Evolutionary conservation across 2,329 filamentous ascomycete species (phyloP).

Genomic region (Aspergillus sp.): DNA sequence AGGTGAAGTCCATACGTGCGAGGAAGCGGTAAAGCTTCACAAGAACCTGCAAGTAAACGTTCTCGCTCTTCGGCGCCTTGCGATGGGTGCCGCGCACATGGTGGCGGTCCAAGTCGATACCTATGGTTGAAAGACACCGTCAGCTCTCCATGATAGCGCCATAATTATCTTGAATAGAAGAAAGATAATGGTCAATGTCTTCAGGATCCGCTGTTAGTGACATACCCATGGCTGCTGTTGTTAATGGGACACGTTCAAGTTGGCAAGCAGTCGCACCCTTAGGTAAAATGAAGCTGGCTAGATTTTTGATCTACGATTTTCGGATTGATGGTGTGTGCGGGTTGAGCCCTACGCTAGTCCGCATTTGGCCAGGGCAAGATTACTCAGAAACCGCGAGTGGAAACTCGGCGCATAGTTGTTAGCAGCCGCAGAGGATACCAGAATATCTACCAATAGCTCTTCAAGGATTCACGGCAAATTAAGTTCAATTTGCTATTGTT

Average conservation of each 20-base stretch:
- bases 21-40: slow-evolving; percentile 98
- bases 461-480: too few species aligned
- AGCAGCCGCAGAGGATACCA: too few species aligned
- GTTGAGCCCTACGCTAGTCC: slow-evolving; percentile 39
- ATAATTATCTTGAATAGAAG: background rate
- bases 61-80: slow-evolving; percentile 95
- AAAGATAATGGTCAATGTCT: background rate
- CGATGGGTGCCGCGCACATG: slow-evolving; percentile 65
- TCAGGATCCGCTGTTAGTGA: slow-evolving; percentile 5
- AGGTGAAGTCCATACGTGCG: slow-evolving; percentile 54
- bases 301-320: slow-evolving; percentile 34
- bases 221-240: slow-evolving; percentile 40
- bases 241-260: slow-evolving; percentile 32
- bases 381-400: background rate
- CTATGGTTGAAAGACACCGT: slow-evolving; percentile 23
- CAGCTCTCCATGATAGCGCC: background rate
- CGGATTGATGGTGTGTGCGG: slow-evolving; percentile 35
- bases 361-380: slow-evolving; percentile 9
- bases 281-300: slow-evolving; percentile 27
- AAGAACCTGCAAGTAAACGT: slow-evolving; percentile 93
- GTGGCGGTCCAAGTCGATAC: slow-evolving; percentile 54
- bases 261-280: slow-evolving; percentile 35
- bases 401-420: too few species aligned
- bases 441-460: too few species aligned
- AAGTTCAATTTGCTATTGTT: too few species aligned